Evolutionary conservation across 345 rosid genomes (phyloP).

Genomic region (Salix purpurea): DNA sequence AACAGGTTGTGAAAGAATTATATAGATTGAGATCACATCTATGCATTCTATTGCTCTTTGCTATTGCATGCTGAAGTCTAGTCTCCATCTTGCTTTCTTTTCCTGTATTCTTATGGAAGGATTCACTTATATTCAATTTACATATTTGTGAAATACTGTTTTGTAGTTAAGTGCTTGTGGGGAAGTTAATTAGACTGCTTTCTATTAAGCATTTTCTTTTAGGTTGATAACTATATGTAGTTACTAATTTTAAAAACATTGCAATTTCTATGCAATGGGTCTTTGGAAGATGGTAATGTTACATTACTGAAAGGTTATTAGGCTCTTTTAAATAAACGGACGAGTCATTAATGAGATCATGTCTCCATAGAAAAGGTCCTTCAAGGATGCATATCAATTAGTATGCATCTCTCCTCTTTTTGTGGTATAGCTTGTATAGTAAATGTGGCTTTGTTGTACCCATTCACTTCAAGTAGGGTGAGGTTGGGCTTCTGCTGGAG

Average conservation of each 20-base stretch:
- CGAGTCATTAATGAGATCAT: background rate
- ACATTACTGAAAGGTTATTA: background rate
- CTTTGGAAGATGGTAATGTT: background rate
- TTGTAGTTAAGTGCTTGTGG: background rate
- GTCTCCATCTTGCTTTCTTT: background rate
- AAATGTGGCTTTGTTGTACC: constrained; percentile 56
- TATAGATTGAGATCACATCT: background rate
- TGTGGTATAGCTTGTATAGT: constrained; percentile 45
- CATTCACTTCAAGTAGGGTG: constrained; percentile 89
- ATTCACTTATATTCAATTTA: background rate
- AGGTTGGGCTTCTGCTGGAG: constrained; percentile 99
- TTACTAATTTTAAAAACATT: background rate
- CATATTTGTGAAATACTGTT: background rate
- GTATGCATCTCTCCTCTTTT: constrained; percentile 27
- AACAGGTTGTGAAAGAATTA: background rate
- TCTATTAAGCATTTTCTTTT: background rate
- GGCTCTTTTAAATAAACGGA: background rate
- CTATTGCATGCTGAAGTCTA: background rate
- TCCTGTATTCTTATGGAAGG: background rate
- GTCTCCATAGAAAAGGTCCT: constrained; percentile 12
- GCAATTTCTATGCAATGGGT: background rate
- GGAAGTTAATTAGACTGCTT: background rate
- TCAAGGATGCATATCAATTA: constrained; percentile 17
- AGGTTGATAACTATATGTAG: background rate
- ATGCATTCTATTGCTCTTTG: background rate